phyloP scores from a whole-genome alignment of 78 protist genomes.

The Dictyostelium discoideum region DNA sequence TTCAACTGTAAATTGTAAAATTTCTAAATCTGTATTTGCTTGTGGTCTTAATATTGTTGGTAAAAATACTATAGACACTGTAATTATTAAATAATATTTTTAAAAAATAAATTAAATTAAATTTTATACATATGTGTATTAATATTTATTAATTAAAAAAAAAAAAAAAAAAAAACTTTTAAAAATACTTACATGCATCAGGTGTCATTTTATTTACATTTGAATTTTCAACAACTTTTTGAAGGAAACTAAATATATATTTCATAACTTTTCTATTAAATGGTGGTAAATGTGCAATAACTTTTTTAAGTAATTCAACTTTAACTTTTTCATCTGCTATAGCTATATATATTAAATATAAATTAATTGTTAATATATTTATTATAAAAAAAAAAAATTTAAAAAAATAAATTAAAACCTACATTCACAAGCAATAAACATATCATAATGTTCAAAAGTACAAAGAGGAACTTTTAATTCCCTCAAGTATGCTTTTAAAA shows the following conservation, averaged over 20 bases:
- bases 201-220: conserved; percentile 53
- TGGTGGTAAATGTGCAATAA: conserved; percentile 34
- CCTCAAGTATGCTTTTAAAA: conserved; percentile 52
- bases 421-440: conserved; percentile 79
- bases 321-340: conserved; percentile 58
- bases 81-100: not conserved
- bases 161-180: too few relatives aligned
- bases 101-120: not conserved
- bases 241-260: conserved; percentile 39
- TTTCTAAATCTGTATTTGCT: conserved; percentile 55
- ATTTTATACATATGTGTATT: not conserved
- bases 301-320: conserved; percentile 60
- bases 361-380: not conserved
- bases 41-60: conserved; percentile 72
- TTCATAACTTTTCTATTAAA: conserved; percentile 21
- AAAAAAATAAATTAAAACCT: not conserved
- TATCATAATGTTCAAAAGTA: conserved; percentile 71
- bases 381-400: not conserved
- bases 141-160: too few relatives aligned
- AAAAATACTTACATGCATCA: conserved; percentile 38
- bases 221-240: conserved; percentile 55
- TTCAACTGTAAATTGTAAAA: conserved; percentile 69
- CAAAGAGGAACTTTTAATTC: conserved; percentile 65
- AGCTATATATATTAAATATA: not conserved
- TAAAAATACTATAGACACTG: conserved; percentile 70